Evolutionary conservation across 2,329 filamentous ascomycete species (phyloP), one percentile per base, ranked within the genome.

Genomic region (Lachnellula arida): DNA sequence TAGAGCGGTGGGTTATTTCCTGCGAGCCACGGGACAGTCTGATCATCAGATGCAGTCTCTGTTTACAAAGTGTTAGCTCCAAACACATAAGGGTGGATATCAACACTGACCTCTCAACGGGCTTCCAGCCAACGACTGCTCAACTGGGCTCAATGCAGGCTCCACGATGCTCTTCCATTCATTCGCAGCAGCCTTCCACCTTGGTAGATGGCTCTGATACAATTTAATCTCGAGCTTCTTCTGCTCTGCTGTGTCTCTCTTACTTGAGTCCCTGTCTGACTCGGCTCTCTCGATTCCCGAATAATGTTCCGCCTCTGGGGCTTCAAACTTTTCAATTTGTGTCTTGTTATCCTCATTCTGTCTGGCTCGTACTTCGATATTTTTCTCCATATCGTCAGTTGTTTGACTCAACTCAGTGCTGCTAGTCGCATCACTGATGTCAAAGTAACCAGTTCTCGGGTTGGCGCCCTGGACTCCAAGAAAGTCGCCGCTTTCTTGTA

Each of bases 401-500:
- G 59, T 49, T 15, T 63, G 55, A 49, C 63, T 63, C 11, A 49
- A 56, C 11, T 60, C 59, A 51, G 51, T 62, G 32, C 54, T 61
- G 39, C 54, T 65, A 37, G 60, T 60, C 6, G 78, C 76, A 4
- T 78, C 80, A 39, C 81, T 69, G 14, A 78, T 67, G 55, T 82
- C 77, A 49, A 77, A 75, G 58, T 77, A 71, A 5, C 82, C 80
- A 0, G 82, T 84, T 43, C 74, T 70, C 0, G 81, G 81, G 62
- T 85, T 84, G 52, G 80, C 72, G 3, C 81, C 81, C 56, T 82
- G 80, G 1, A 84, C 78, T 2, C 81, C 81, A 0, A 85, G 74
- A 63, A 77, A 85, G 65, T 85, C 81, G 4, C 80, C 80, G 53
- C 78, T 81, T 53, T 78, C 74, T 58, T 77, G 80, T 53, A 83